Evolutionary conservation across 2,329 filamentous ascomycete species (phyloP), one percentile per base, ranked within the genome.

Genomic region (Alternaria tenuissima): DNA sequence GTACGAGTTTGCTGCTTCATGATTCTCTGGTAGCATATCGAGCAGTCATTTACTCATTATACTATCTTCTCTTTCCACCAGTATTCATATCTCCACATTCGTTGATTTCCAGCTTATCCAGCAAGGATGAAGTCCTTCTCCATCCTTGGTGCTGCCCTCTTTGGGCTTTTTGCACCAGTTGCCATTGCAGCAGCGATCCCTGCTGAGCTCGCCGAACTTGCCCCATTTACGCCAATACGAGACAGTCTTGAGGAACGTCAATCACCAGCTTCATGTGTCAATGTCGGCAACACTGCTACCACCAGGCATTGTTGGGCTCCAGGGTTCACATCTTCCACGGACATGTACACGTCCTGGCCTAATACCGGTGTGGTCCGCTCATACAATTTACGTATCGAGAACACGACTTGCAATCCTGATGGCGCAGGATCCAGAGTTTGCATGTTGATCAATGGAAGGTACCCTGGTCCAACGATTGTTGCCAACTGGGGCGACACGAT

Each of bases 381-480:
- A 20, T 81, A 81, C 67, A 68, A 76, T 24, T 62, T 81, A 3
- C 65, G 69, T 3, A 72, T 82, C 49, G 79, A 78, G 6, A 80
- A 81, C 39, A 76, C 74, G 2, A 81, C 79, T 6, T 79, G 76
- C 63, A 78, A 78, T 26, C 79, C 78, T 16, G 79, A 81, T 66
- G 79, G 79, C 12, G 55, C 61, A 72, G 41, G 70, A 55, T 48
- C 68, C 71, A 64, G 79, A 65, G 48, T 79, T 70, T 66, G 75
- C 66, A 42, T 81, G 74, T 52, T 79, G 64, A 66, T 75, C 41
- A 69, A 75, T 28, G 86, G 86, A 16, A 83, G 86, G 18, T 87
- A 85, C 55, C 89, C 89, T 0, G 90, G 88, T 0, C 90, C 69
- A 0, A 71, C 67, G 0, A 87, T 93, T 55, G 83, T 85, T 61